Conservation (phyloP, 495 filamentous ascomycete species). For the Tuber aestivum region DNA sequence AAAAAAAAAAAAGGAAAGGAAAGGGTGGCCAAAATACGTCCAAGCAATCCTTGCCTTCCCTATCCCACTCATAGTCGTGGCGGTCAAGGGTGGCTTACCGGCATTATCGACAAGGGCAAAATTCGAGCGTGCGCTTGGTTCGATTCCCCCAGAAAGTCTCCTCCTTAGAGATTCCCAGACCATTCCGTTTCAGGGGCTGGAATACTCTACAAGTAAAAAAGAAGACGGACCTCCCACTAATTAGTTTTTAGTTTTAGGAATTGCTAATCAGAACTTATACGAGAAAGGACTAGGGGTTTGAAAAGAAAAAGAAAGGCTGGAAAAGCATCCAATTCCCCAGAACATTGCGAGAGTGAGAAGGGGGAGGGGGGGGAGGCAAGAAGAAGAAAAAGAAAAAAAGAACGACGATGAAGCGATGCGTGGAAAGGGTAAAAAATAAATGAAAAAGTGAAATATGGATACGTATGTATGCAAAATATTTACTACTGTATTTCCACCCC, state of each 20-base stretch:
- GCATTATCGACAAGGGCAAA: neutral
- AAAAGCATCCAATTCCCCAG: neutral
- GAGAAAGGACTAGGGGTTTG: constrained; percentile 1
- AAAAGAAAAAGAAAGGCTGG: neutral
- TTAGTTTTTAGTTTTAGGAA: constrained; percentile 6
- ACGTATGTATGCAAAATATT: neutral
- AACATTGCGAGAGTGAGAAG: neutral
- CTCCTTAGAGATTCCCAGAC: neutral
- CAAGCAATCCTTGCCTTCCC: neutral
- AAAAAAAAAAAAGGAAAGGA: neutral
- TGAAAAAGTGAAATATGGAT: constrained; percentile 5
- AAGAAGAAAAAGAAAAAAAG: neutral
- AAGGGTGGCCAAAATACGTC: neutral
- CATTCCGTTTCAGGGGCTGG: constrained; percentile 1
- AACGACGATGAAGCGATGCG: neutral
- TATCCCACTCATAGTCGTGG: constrained; percentile 5
- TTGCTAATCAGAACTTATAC: constrained; percentile 4
- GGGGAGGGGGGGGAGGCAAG: neutral
- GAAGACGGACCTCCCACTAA: neutral
- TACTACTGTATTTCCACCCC: neutral
- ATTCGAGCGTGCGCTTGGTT: constrained; percentile 4
- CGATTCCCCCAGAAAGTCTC: neutral
- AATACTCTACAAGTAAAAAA: neutral
- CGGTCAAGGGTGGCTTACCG: constrained; percentile 1
- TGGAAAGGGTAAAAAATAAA: neutral